phyloP scores from a whole-genome alignment of 108 stramenopile genomes.

The Cylindrotheca fusiformis region DNA sequence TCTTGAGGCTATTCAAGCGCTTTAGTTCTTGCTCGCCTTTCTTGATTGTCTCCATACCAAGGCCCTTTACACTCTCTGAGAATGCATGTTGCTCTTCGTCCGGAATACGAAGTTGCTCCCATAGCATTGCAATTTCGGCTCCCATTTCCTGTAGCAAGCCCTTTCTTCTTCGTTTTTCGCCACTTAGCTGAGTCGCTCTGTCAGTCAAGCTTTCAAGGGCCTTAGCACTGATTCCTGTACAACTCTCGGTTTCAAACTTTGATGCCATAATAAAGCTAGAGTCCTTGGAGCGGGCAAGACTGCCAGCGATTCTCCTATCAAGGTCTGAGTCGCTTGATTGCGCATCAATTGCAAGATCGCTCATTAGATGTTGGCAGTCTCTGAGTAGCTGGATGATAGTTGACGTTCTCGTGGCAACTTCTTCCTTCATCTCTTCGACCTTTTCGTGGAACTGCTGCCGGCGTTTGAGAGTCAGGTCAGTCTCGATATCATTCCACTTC shows the following conservation, averaged over 20 bases:
- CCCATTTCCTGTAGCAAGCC: slow-evolving; percentile 83
- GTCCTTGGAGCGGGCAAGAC: slow-evolving; percentile 50
- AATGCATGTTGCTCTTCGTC: slow-evolving; percentile 85
- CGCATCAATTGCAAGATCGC: slow-evolving; percentile 69
- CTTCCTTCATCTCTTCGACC: slow-evolving; percentile 69
- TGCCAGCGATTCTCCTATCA: slow-evolving; percentile 57
- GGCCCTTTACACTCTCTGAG: slow-evolving; percentile 78
- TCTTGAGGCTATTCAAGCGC: slow-evolving; percentile 73
- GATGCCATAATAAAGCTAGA: slow-evolving; percentile 69
- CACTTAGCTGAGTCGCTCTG: slow-evolving; percentile 71
- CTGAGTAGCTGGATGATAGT: slow-evolving; percentile 66
- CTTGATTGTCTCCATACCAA: slow-evolving; percentile 86
- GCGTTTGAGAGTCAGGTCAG: slow-evolving; percentile 57
- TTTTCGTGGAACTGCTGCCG: slow-evolving; percentile 59
- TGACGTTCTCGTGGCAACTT: slow-evolving; percentile 49
- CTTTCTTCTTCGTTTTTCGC: slow-evolving; percentile 71
- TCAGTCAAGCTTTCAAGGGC: slow-evolving; percentile 71
- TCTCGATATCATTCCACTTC: slow-evolving; percentile 57
- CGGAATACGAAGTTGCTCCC: slow-evolving; percentile 86
- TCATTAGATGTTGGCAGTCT: slow-evolving; percentile 80
- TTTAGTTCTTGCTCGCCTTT: slow-evolving; percentile 80
- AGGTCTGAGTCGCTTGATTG: slow-evolving; percentile 31
- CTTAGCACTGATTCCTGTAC: slow-evolving; percentile 76
- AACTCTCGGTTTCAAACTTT: slow-evolving; percentile 65
- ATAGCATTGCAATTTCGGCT: slow-evolving; percentile 75